Conservation (phyloP, 352 stramenopile species). For the Aphanomyces invadans region DNA sequence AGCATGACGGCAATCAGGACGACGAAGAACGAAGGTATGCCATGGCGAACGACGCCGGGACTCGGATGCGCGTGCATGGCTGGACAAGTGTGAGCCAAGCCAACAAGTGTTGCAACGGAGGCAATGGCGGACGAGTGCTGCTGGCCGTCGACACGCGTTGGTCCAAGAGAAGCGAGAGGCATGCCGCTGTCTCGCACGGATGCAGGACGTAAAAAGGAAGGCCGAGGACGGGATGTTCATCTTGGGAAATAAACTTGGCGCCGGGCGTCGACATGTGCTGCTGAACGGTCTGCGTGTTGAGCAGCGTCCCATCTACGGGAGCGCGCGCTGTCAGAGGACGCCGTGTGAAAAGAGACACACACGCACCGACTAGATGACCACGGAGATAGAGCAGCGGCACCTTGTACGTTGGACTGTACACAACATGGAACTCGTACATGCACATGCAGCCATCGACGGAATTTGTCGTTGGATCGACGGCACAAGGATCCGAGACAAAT, state of each 20-base stretch:
- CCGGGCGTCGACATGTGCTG: conserved; percentile 25
- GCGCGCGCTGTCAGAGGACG: background rate
- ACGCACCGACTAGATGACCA: conserved; percentile 5
- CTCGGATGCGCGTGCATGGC: conserved; percentile 44
- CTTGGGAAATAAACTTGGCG: conserved; percentile 44
- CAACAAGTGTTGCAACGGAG: conserved; percentile 28
- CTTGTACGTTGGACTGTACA: conserved; percentile 70
- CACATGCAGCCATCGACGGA: conserved; percentile 19
- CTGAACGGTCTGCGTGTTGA: conserved; percentile 31
- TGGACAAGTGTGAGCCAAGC: conserved; percentile 73
- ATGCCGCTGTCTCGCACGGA: conserved; percentile 61
- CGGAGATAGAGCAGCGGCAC: conserved; percentile 71
- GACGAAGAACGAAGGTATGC: background rate
- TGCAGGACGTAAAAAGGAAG: conserved; percentile 67
- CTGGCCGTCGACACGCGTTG: too few relatives aligned
- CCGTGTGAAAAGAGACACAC: background rate
- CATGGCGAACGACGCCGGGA: background rate
- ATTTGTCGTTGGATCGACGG: background rate
- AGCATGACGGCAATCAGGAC: too few relatives aligned
- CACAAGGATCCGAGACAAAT: background rate
- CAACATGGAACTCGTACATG: conserved; percentile 74
- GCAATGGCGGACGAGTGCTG: background rate
- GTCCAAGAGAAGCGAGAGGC: conserved; percentile 53
- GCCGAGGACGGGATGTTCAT: conserved; percentile 59
- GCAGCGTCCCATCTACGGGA: conserved; percentile 1